phyloP scores from a whole-genome alignment of 768 basidiomycete species.

The Termitomyces heimii region DNA sequence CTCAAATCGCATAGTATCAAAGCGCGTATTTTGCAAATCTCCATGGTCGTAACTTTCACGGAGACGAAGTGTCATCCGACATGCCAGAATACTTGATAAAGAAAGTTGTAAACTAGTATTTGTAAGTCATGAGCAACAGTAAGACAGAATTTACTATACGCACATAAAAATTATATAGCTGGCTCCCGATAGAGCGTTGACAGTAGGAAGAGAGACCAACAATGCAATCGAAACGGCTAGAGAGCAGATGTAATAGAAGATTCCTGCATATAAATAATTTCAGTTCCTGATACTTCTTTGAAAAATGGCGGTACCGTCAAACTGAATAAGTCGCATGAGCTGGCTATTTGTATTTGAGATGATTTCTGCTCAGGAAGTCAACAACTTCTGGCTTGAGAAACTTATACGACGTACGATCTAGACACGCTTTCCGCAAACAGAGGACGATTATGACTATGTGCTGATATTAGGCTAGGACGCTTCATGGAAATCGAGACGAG shows the following conservation, averaged over 20 bases:
- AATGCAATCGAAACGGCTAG: constrained; percentile 1
- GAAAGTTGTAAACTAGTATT: constrained; percentile 2
- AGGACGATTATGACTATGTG: neutral
- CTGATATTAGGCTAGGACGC: neutral
- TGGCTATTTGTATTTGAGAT: neutral
- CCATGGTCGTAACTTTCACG: neutral
- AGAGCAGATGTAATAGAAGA: constrained; percentile 2
- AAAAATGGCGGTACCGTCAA: neutral
- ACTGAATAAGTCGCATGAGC: constrained; percentile 3
- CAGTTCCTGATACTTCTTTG: neutral
- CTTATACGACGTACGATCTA: neutral
- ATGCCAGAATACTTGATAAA: constrained; percentile 1
- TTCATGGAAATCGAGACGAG: neutral
- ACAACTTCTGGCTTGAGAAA: neutral
- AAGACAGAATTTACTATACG: neutral
- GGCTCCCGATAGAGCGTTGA: neutral
- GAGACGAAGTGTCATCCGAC: constrained; percentile 4
- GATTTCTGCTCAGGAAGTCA: neutral
- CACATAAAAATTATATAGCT: neutral
- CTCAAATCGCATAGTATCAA: neutral
- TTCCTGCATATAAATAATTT: neutral
- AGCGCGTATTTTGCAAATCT: neutral
- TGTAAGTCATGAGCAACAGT: neutral
- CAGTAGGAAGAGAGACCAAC: neutral
- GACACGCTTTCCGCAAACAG: neutral